A percentile compares a stretch with the other conserved stretches of the same genome.
Conservation (phyloP, 225 moss, liverwort and hornwort genomes). For the Pleurozium schreberi region DNA sequence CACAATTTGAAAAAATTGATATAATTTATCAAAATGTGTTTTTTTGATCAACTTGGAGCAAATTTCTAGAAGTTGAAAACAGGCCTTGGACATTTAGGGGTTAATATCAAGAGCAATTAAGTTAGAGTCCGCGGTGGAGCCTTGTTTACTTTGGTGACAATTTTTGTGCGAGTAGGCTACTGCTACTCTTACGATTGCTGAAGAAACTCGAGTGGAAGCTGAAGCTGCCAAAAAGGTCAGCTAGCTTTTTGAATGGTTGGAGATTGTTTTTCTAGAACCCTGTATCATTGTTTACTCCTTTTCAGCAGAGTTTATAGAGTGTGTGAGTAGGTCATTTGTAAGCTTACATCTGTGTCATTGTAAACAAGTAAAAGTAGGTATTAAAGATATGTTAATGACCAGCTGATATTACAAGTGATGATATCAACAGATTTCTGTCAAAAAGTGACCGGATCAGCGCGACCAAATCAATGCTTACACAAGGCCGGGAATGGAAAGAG, state of each 20-base stretch:
- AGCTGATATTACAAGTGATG: no score
- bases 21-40: no score
- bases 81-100: no score
- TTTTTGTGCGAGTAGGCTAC: conserved; percentile 49
- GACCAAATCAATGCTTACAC: conserved; percentile 38
- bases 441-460: no score
- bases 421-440: no score
- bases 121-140: background rate
- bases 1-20: no score
- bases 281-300: conserved; percentile 5
- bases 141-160: background rate
- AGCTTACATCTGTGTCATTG: background rate
- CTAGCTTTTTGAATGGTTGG: conserved; percentile 28
- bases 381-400: conserved; percentile 5
- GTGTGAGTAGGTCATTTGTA: conserved; percentile 12
- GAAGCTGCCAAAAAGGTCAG: conserved; percentile 99
- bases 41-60: no score
- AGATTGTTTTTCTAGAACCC: conserved; percentile 9
- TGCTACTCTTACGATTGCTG: conserved; percentile 93
- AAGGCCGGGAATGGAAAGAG: conserved; percentile 28
- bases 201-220: conserved; percentile 99
- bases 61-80: no score
- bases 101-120: background rate
- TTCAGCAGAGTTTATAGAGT: background rate
- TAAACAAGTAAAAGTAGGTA: conserved; percentile 2